Evolutionary conservation across 148 eudicot genomes (phyloP).

Genomic region (Amaranthus palmeri): DNA sequence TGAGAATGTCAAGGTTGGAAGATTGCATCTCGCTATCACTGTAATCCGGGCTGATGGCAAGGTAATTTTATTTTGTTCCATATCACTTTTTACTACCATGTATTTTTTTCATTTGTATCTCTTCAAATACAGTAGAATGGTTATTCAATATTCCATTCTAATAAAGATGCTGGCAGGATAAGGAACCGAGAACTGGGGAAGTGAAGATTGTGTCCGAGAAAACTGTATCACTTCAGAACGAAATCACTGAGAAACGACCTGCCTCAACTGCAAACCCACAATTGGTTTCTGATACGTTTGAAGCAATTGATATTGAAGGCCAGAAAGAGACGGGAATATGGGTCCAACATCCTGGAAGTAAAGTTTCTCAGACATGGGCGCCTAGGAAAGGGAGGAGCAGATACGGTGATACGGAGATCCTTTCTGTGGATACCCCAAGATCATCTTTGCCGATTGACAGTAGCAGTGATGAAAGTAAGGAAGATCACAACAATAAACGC

Average conservation of each 20-base stretch:
- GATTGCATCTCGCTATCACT: constrained; percentile 80
- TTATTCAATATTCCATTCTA: neutral
- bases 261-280: constrained; percentile 12
- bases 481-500: constrained; percentile 19
- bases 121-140: neutral
- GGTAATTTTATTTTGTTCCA: constrained; percentile 37
- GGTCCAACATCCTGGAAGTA: constrained; percentile 83
- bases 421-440: constrained; percentile 29
- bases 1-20: constrained; percentile 63
- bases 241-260: constrained; percentile 22
- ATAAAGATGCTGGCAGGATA: constrained; percentile 33
- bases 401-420: constrained; percentile 35
- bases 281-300: constrained; percentile 48
- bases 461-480: constrained; percentile 46
- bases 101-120: neutral
- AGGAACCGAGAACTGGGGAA: constrained; percentile 26
- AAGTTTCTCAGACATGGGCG: constrained; percentile 66
- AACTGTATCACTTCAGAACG: constrained; percentile 24
- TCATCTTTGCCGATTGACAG: constrained; percentile 29
- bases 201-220: constrained; percentile 23
- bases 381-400: constrained; percentile 71
- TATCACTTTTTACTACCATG: neutral
- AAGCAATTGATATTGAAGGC: constrained; percentile 65
- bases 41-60: constrained; percentile 47
- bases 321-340: constrained; percentile 72